These are phyloP conservation scores for Boletellus emodensis DNA, from an alignment of 768 basidiomycete genomes.

Conservation along the genomic window DNA sequence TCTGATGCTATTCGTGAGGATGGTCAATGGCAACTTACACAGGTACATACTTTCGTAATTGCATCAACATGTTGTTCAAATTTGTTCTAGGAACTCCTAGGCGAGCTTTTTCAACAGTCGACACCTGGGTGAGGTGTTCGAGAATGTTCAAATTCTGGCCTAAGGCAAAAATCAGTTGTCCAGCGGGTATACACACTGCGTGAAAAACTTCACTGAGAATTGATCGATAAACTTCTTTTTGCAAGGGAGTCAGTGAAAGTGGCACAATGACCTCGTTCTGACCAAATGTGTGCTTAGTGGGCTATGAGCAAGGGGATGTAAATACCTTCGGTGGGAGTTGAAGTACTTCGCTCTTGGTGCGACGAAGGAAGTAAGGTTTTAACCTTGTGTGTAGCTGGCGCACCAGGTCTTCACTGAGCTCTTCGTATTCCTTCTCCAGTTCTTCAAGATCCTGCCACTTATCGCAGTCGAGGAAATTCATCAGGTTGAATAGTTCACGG, in stretches of 20 bases:
- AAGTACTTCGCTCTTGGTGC: slow-evolving; percentile 90
- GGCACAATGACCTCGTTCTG: slow-evolving; percentile 92
- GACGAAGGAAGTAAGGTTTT: slow-evolving; percentile 88
- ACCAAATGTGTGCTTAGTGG: slow-evolving; percentile 3
- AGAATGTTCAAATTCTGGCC: slow-evolving; percentile 70
- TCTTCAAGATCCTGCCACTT: slow-evolving; percentile 74
- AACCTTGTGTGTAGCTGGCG: slow-evolving; percentile 74
- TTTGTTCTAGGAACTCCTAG: slow-evolving; percentile 44
- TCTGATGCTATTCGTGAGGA: slow-evolving; percentile 35
- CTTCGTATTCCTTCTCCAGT: slow-evolving; percentile 71
- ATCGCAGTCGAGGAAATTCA: slow-evolving; percentile 86
- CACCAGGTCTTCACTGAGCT: slow-evolving; percentile 75
- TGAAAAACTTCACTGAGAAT: slow-evolving; percentile 58
- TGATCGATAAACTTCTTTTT: slow-evolving; percentile 84
- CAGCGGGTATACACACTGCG: slow-evolving; percentile 14
- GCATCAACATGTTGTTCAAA: slow-evolving; percentile 84
- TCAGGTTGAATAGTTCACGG: slow-evolving; percentile 91
- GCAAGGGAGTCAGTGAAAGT: slow-evolving; percentile 79
- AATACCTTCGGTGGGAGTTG: slow-evolving; percentile 86
- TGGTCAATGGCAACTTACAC: not conserved
- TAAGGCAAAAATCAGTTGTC: slow-evolving; percentile 27
- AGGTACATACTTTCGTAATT: slow-evolving; percentile 69
- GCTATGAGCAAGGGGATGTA: not conserved
- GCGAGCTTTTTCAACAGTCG: slow-evolving; percentile 30
- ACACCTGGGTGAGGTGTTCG: slow-evolving; percentile 50